Conservation (phyloP, 2,329 filamentous ascomycete species). For the Ciborinia camelliae region DNA sequence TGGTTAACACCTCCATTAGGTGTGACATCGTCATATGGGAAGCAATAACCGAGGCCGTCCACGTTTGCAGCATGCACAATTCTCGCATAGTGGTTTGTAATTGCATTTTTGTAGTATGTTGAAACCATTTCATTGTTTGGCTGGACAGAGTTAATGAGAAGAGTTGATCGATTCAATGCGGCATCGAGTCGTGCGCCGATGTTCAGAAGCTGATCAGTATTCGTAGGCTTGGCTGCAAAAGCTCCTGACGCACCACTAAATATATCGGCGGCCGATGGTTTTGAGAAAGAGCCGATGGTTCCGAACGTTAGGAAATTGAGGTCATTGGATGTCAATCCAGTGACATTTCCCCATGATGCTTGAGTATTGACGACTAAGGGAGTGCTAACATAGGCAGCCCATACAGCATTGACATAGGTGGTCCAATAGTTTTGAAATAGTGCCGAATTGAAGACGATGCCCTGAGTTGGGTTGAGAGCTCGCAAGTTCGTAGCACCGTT, state of each 20-base stretch:
- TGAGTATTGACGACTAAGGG: conserved; percentile 63
- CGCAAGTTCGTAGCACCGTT: conserved; percentile 39
- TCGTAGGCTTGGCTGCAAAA: conserved; percentile 43
- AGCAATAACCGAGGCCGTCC: conserved; percentile 63
- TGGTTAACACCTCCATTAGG: conserved; percentile 54
- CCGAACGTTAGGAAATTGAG: conserved; percentile 41
- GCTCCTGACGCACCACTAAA: conserved; percentile 62
- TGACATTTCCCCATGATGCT: conserved; percentile 52
- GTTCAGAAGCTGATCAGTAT: conserved; percentile 47
- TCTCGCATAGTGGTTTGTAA: conserved; percentile 66
- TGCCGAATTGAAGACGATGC: conserved; percentile 39
- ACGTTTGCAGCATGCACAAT: conserved; percentile 60
- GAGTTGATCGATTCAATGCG: conserved; percentile 70
- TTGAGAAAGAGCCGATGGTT: conserved; percentile 47
- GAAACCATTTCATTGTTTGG: conserved; percentile 48
- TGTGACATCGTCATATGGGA: conserved; percentile 68
- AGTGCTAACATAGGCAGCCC: conserved; percentile 41
- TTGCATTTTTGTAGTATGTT: conserved; percentile 50
- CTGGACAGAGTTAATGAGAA: conserved; percentile 53
- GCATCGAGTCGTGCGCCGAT: conserved; percentile 72
- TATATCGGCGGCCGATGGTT: conserved; percentile 60
- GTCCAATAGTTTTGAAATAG: conserved; percentile 45
- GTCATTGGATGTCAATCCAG: conserved; percentile 39
- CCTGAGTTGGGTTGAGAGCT: conserved; percentile 42
- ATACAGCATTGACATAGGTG: conserved; percentile 46